Base-by-base conservation (phyloP, 345 rosid genomes). In the Populus nigra region DNA sequence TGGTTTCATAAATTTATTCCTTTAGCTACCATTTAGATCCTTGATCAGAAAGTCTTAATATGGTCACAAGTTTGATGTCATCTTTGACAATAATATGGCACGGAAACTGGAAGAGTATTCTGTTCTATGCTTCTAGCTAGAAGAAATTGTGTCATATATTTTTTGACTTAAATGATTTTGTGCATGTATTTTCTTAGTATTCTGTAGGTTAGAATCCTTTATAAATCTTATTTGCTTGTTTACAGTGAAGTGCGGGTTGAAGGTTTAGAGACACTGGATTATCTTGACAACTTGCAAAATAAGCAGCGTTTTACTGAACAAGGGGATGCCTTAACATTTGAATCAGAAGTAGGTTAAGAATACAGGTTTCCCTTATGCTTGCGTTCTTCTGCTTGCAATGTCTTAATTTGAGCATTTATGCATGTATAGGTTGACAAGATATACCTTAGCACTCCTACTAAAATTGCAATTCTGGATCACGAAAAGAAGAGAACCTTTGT, bases 401-500 rank as follows among this genome's bases (percentile, higher is more conserved):
- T 66, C 72, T 73, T 55, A 70, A 61, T 25, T 53, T 65, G 36
- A 76, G 35, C 15, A 68, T 45, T 80, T 69, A 29, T 20, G 20
- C 70, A 16, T 77, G 0, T 39, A 72, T 57, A 76, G 84, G 68
- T 77, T 43, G 84, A 81, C 62, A 77, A 77, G 79, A 57, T 76
- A 71, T 80, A 80, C 69, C 73, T 75, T 17, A 72, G 79, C 69
- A 76, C 83, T 76, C 83, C 83, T 31, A 90, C 97, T 57, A 93
- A 93, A 88, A 92, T 91, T 81, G 97, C 99, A 22, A 92, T 96
- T 57, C 77, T 93, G 83, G 99, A 96, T 83, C 99, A 93, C 41
- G 98, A 92, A 82, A 92, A 89, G 89, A 96, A 96, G 89, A 90
- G 97, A 82, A 96, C 99, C 39, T 92, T 93, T 70, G 97, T 93